Base-by-base conservation (phyloP, 371 early-diverging fungal genomes). In the Cokeromyces recurvatus region DNA sequence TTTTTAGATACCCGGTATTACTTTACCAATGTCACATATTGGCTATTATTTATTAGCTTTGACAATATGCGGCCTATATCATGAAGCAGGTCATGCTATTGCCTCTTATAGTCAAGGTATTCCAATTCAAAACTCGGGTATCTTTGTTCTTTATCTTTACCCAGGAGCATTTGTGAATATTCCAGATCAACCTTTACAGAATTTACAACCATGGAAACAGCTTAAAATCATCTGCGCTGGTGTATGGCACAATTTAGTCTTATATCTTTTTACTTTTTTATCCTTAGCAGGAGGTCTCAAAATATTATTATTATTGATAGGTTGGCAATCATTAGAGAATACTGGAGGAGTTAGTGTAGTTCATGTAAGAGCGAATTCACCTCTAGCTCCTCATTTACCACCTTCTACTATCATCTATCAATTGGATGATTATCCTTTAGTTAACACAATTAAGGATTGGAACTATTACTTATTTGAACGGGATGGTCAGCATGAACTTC, bases 161-260 rank as follows among this genome's bases (percentile, higher is more conserved):
- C 92, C 92, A 0, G 92, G 92, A 31, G 92, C 92, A 5, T 92
- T 90, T 77, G 92, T 92, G 42, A 85, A 87, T 57, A 64, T 92
- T 36, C 66, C 80, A 4, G 62, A 79, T 25, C 68, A 73, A 17
- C 58, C 66, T 19, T 45, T 88, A 42, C 54, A 62, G 15, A 43
- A 67, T 15, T 54, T 81, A 29, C 53, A 69, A 1, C 68, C 86
- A 0, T 51, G 74, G 0, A 51, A 66, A 15, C 84, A 81, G 38
- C 69, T 91, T 24, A 70, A 79, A 16, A 81, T 91, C 27, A 71
- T 85, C 7, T 90, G 89, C 51, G 92, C 89, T 0, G 92, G 92
- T 16, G 90, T 91, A 2, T 89, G 89, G 89, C 89, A 91, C 55
- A 91, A 91, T 48, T 59, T 72, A 1, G 59, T 85, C 0, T 43